Base-by-base conservation (phyloP, 2,329 filamentous ascomycete genomes). In the Pseudopithomyces chartarum region DNA sequence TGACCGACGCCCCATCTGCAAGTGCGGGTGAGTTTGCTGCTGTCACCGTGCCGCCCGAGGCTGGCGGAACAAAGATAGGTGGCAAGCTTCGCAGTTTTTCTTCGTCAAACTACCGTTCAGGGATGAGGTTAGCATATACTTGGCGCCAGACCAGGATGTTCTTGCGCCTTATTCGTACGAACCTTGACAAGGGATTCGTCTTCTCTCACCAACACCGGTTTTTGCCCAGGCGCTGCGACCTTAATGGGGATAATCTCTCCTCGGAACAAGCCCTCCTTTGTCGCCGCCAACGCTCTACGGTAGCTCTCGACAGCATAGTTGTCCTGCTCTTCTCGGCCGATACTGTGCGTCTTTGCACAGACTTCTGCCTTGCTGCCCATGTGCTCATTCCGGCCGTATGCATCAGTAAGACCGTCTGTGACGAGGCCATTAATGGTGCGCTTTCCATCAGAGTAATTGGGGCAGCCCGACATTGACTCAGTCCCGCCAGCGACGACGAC, bases 381-480 rank as follows among this genome's bases (percentile, higher is more conserved):
- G 63, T 88, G 85, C 92, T 96, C 94, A 72, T 96, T 85, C 73
- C 91, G 96, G 74, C 96, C 92, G 38, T 84, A 80, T 5, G 90
- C 89, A 1, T 87, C 82, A 63, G 79, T 84, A 53, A 96, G 78
- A 50, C 83, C 86, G 0, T 89, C 87, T 90, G 87, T 0, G 92
- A 92, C 48, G 96, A 92, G 15, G 91, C 92, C 56, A 85, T 82
- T 19, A 19, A 34, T 26, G 33, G 20, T 38, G n/a, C 32, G 44
- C 33, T 49, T 39, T 26, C 46, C 46, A 11, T 26, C 20, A 38
- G 32, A 91, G 77, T 96, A 96, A 78, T 96, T 96, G 63, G 88
- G 80, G 63, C 90, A 95, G 81, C 97, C 97, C 74, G 92, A 96
- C 92, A 97, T 96, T 78, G 89, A 92, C 83, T 97, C 92, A 89